Percentiles rank a stretch among this genome's conserved stretches.
Evolutionary conservation across 2,329 filamentous ascomycete species (phyloP).

Genomic region (Penicillium capsulatum): DNA sequence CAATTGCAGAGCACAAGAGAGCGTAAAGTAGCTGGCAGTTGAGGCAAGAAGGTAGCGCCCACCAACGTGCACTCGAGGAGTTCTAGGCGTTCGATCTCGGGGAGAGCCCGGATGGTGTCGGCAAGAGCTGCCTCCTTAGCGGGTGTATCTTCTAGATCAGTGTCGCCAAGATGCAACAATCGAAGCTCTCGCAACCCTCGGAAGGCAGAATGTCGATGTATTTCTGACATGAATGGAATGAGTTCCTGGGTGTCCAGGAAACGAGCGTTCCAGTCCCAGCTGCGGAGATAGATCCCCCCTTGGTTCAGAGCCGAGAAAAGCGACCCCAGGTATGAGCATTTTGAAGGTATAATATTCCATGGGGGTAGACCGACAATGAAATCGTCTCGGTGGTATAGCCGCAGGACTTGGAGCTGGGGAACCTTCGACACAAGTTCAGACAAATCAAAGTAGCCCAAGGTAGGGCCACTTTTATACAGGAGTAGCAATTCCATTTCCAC

Average conservation of each 20-base stretch:
- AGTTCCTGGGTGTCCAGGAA: constrained; percentile 38
- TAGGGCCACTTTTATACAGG: constrained; percentile 50
- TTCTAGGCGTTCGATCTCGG: constrained; percentile 61
- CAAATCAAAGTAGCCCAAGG: constrained; percentile 54
- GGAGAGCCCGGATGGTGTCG: constrained; percentile 55
- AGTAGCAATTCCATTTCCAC: constrained; percentile 62
- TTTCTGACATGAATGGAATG: constrained; percentile 48
- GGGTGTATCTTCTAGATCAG: constrained; percentile 42
- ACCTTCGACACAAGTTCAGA: constrained; percentile 58
- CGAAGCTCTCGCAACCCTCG: constrained; percentile 32
- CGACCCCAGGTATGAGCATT: constrained; percentile 65
- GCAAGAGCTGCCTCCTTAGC: constrained; percentile 33
- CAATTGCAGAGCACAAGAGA: constrained; percentile 75
- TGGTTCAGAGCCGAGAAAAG: constrained; percentile 63
- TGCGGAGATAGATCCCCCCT: constrained; percentile 44
- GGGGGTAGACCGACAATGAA: constrained; percentile 31
- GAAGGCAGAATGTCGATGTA: constrained; percentile 57
- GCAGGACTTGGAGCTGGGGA: constrained; percentile 63
- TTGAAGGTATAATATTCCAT: constrained; percentile 33
- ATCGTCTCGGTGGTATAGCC: constrained; percentile 68
- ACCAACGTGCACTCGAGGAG: constrained; percentile 73
- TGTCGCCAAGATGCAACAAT: constrained; percentile 36
- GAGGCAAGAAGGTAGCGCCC: constrained; percentile 62
- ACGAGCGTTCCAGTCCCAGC: constrained; percentile 55
- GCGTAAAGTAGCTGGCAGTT: constrained; percentile 62